These are phyloP conservation scores for Cenchrus fungigraminus DNA, from an alignment of 176 grass and related monocot species.

Conservation along the genomic window DNA sequence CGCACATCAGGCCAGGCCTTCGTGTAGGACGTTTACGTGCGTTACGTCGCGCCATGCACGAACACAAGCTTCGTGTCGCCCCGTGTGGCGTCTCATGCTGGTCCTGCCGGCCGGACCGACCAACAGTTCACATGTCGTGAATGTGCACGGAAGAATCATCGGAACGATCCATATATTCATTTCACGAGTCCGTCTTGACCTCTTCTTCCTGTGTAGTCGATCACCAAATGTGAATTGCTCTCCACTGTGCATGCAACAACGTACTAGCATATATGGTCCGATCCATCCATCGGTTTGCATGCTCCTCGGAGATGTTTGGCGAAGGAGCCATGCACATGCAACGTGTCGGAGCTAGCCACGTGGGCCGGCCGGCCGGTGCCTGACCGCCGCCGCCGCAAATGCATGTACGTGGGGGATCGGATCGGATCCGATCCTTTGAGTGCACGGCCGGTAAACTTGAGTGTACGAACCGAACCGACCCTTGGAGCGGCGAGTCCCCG, in stretches of 20 bases:
- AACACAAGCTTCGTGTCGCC: neutral
- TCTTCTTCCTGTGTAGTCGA: neutral
- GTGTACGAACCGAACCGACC: neutral
- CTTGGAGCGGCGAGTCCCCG: neutral
- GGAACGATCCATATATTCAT: too few relatives aligned
- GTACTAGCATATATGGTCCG: neutral
- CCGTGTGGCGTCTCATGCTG: neutral
- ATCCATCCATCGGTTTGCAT: neutral
- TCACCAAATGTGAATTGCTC: neutral
- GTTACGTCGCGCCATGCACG: neutral
- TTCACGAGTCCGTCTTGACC: neutral
- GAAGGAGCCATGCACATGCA: neutral
- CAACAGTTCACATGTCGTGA: too few relatives aligned
- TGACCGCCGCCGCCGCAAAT: neutral
- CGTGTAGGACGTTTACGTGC: neutral
- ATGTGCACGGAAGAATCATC: too few relatives aligned
- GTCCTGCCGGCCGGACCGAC: too few relatives aligned
- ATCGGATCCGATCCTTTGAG: too few relatives aligned
- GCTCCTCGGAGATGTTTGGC: neutral
- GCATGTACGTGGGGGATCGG: neutral
- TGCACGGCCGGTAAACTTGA: neutral
- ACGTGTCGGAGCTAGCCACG: neutral
- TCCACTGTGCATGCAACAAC: neutral
- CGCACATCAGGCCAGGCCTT: neutral
- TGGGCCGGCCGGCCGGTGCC: neutral